Base-by-base conservation (phyloP, 1,284 basidiomycete genomes). In the Rugosomyces carneus region DNA sequence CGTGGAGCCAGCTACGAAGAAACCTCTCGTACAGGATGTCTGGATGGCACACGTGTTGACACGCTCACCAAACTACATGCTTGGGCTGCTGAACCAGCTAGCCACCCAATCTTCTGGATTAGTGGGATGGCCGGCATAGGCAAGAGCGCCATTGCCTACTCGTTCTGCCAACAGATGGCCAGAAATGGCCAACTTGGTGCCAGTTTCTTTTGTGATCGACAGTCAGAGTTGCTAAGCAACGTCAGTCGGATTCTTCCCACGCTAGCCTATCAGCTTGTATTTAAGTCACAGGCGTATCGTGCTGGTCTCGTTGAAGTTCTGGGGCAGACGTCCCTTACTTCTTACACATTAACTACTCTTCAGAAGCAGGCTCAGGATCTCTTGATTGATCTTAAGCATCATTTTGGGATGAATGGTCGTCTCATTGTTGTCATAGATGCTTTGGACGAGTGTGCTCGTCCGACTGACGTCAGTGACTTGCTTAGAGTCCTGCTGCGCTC, bases 141-240 rank as follows among this genome's bases (percentile, higher is more conserved):
- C 9, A 60, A 58, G 39, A 57, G 52, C n/a, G 53, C 55, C 9
- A 53, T 60, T 15, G 45, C 52, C 6, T 45, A 55, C 9, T 56
- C 41, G 19, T 51, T 58, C 29, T 55, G 53, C 24, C 29, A 47
- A 27, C 3, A 23, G 21, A 26, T 49, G 4, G 21, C 35, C 5
- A 34, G 9, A 2, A 41, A 47, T 34, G 43, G 40, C 13, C 31
- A 40, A 3, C 51, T 56, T 7, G 49, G 51, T 5, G 51, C 48
- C 3, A 58, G 52, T 42, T 58, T 55, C 41, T 57, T 58, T 40
- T 57, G 53, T 27, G 50, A 52, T n/a, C 45, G 47, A 11, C 32
- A 38, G 10, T 23, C 34, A 9, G 21, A 18, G 5, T 36, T 42
- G 2, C 42, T 48, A 9, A 51, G 44, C 2, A 42, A 57, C 16